Percentiles rank a stretch among this genome's conserved stretches.
These are phyloP conservation scores for Endocarpon pusillum DNA, from an alignment of 495 filamentous ascomycete genomes.

Conservation along the genomic window DNA sequence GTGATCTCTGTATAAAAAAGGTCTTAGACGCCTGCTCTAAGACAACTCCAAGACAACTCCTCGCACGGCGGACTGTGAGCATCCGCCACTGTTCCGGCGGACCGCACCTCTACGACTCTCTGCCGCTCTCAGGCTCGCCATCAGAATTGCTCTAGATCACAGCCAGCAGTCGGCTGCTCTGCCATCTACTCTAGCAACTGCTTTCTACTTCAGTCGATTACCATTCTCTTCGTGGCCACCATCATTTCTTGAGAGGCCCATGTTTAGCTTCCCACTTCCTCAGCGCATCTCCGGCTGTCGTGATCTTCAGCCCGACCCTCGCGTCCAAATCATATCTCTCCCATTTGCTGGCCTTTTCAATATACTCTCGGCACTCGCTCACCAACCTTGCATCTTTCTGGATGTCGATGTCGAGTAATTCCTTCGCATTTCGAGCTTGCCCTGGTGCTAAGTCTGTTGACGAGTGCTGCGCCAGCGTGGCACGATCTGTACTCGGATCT, in stretches of 20 bases:
- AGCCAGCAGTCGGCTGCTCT: too few relatives aligned
- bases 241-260: constrained; percentile 3
- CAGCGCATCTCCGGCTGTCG: constrained; percentile 64
- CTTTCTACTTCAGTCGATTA: too few relatives aligned
- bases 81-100: too few relatives aligned
- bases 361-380: constrained; percentile 48
- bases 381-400: constrained; percentile 15
- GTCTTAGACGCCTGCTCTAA: too few relatives aligned
- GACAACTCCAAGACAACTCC: too few relatives aligned
- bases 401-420: constrained; percentile 3
- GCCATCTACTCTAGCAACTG: too few relatives aligned
- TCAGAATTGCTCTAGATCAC: too few relatives aligned
- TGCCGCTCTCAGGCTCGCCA: too few relatives aligned
- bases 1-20: too few relatives aligned
- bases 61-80: too few relatives aligned
- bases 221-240: too few relatives aligned
- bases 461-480: not conserved
- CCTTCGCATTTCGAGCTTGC: constrained; percentile 2
- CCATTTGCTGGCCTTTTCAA: constrained; percentile 69
- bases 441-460: constrained; percentile 7
- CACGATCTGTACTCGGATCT: not conserved
- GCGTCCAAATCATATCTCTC: constrained; percentile 77
- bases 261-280: constrained; percentile 39
- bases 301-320: constrained; percentile 69
- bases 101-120: too few relatives aligned